Percentiles rank a stretch among this genome's conserved stretches.
Conservation (phyloP, 2,329 filamentous ascomycete species). For the Ophiognomonia clavigignenti-juglandacearum region DNA sequence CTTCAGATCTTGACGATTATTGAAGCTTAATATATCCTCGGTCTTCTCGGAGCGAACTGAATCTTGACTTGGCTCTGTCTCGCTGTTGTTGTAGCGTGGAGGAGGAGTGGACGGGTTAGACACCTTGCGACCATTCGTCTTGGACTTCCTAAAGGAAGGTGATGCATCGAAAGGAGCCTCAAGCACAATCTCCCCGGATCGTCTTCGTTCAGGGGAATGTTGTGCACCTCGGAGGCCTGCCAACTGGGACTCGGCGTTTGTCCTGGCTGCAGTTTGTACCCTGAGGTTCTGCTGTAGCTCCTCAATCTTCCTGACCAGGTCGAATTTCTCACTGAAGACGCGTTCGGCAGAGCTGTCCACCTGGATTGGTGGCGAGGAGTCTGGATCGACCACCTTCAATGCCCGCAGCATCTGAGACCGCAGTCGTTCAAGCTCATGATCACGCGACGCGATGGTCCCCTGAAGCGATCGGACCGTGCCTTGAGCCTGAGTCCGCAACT, state of each 20-base stretch:
- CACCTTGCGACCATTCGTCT: constrained; percentile 51
- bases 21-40: constrained; percentile 76
- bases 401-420: constrained; percentile 75
- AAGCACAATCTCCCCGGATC: constrained; percentile 81
- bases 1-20: constrained; percentile 86
- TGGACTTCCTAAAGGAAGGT: constrained; percentile 61
- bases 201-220: constrained; percentile 66
- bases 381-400: constrained; percentile 83
- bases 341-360: constrained; percentile 57
- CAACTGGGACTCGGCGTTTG: constrained; percentile 78
- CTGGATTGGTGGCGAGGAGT: constrained; percentile 59
- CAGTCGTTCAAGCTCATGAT: constrained; percentile 75
- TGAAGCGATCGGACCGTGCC: constrained; percentile 79
- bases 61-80: constrained; percentile 49
- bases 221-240: constrained; percentile 71
- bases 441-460: constrained; percentile 69
- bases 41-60: constrained; percentile 82
- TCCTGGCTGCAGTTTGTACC: constrained; percentile 74
- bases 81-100: constrained; percentile 61
- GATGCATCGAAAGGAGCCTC: constrained; percentile 71
- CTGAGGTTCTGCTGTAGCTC: constrained; percentile 83
- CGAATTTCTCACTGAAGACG: constrained; percentile 69
- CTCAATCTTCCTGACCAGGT: constrained; percentile 81
- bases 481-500: constrained; percentile 80
- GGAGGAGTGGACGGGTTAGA: constrained; percentile 76